Evolutionary conservation across 768 basidiomycete genomes (phyloP).

Genomic region (Rossbeevera mucosa): DNA sequence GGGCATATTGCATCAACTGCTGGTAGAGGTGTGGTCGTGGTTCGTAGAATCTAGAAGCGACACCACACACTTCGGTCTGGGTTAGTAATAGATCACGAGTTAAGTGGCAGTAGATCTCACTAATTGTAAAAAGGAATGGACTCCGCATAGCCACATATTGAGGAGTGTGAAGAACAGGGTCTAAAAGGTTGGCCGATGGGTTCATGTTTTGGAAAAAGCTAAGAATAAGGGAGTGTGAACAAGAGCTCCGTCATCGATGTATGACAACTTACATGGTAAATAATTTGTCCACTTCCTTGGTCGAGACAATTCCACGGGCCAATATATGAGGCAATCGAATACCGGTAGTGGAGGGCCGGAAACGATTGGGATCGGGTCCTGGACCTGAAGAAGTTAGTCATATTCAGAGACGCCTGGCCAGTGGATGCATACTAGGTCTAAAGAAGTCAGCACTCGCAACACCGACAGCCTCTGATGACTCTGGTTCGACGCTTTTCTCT

Average conservation of each 20-base stretch:
- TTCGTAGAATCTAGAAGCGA: conserved; percentile 77
- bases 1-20: conserved; percentile 69
- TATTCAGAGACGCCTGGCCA: not conserved
- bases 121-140: conserved; percentile 88
- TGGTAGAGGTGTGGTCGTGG: conserved; percentile 67
- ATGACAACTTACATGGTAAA: conserved; percentile 57
- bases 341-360: conserved; percentile 36
- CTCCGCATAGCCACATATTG: conserved; percentile 76
- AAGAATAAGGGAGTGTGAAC: conserved; percentile 26
- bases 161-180: conserved; percentile 80
- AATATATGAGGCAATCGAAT: conserved; percentile 63
- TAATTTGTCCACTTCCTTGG: conserved; percentile 62
- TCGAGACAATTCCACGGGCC: conserved; percentile 56
- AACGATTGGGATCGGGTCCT: conserved; percentile 38
- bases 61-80: conserved; percentile 67
- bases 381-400: conserved; percentile 31
- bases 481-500: conserved; percentile 39
- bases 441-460: conserved; percentile 70
- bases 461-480: conserved; percentile 51
- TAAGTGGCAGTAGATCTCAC: conserved; percentile 41
- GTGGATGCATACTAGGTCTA: conserved; percentile 42
- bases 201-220: conserved; percentile 82
- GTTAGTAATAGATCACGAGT: conserved; percentile 4
- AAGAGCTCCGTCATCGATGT: not conserved
- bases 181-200: conserved; percentile 70